These are phyloP conservation scores for Lentinula boryana DNA, from an alignment of 768 basidiomycete species.

Conservation along the genomic window DNA sequence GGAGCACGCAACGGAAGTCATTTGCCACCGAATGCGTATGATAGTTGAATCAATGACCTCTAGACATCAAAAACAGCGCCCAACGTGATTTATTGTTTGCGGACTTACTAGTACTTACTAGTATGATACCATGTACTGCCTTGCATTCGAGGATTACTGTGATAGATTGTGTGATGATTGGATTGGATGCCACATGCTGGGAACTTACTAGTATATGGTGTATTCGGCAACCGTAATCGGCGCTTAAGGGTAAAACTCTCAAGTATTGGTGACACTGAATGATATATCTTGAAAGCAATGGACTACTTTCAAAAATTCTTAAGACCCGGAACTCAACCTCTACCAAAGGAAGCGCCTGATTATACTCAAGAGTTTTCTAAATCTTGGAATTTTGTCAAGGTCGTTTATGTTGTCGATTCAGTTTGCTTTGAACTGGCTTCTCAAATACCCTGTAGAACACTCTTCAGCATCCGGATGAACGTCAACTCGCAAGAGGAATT, in stretches of 20 bases:
- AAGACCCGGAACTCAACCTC: conserved; percentile 33
- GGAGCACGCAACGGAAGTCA: not conserved
- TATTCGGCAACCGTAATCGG: no score
- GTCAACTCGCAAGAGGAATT: conserved; percentile 80
- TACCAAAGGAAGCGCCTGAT: conserved; percentile 52
- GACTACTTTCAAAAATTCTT: conserved; percentile 87
- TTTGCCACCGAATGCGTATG: not conserved
- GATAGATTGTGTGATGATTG: no score
- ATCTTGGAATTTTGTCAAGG: conserved; percentile 75
- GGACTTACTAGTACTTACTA: no score
- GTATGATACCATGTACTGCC: no score
- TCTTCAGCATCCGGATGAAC: conserved; percentile 82
- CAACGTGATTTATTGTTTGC: not conserved
- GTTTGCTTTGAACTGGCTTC: not conserved
- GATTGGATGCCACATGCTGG: no score
- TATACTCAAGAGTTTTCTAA: conserved; percentile 67
- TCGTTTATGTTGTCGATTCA: not conserved
- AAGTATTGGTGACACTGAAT: no score
- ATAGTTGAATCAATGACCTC: not conserved
- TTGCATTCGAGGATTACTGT: no score
- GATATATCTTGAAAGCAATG: conserved; percentile 25
- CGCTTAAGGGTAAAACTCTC: not conserved
- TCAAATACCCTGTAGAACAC: conserved; percentile 49
- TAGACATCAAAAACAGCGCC: not conserved
- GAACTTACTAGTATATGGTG: no score